Conservation (phyloP, 352 stramenopile genomes). For the Phytophthora uliginosa region DNA sequence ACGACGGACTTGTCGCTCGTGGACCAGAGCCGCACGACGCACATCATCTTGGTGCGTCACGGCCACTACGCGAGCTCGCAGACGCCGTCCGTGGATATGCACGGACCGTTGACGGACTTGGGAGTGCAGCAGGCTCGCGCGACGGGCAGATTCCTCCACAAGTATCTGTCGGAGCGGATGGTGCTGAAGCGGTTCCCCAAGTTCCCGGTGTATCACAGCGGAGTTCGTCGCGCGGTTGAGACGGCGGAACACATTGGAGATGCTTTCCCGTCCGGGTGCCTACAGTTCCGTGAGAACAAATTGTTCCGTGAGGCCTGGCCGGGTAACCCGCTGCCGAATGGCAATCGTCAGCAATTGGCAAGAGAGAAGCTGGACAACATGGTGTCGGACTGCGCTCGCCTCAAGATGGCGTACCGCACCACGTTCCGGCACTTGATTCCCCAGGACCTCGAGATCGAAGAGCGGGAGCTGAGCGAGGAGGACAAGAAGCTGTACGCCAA, state of each 20-base stretch:
- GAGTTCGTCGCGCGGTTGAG: slow-evolving; percentile 59
- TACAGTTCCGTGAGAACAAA: slow-evolving; percentile 73
- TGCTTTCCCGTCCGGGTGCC: slow-evolving; percentile 42
- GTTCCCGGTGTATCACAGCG: slow-evolving; percentile 72
- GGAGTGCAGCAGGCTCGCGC: slow-evolving; percentile 56
- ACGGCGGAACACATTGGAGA: slow-evolving; percentile 58
- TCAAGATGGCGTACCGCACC: slow-evolving; percentile 73
- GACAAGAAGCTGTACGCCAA: slow-evolving; percentile 64
- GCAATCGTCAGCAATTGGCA: slow-evolving; percentile 71
- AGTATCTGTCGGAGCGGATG: slow-evolving; percentile 55
- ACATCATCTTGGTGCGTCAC: slow-evolving; percentile 78
- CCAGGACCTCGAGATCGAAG: slow-evolving; percentile 59
- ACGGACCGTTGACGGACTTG: slow-evolving; percentile 66
- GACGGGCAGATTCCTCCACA: slow-evolving; percentile 61
- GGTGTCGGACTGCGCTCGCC: slow-evolving; percentile 70
- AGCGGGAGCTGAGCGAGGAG: slow-evolving; percentile 57
- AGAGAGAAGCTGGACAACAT: slow-evolving; percentile 83
- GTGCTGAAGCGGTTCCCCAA: slow-evolving; percentile 69
- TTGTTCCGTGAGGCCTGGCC: slow-evolving; percentile 78
- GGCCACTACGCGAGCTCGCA: slow-evolving; percentile 69
- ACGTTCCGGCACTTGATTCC: slow-evolving; percentile 79
- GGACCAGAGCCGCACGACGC: slow-evolving; percentile 75
- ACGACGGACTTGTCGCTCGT: slow-evolving; percentile 59
- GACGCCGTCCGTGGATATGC: slow-evolving; percentile 57
- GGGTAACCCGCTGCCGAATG: slow-evolving; percentile 66